Percentiles rank a stretch among this genome's conserved stretches.
Conservation (phyloP, 805 yeast genomes). For the Ogataea pini region DNA sequence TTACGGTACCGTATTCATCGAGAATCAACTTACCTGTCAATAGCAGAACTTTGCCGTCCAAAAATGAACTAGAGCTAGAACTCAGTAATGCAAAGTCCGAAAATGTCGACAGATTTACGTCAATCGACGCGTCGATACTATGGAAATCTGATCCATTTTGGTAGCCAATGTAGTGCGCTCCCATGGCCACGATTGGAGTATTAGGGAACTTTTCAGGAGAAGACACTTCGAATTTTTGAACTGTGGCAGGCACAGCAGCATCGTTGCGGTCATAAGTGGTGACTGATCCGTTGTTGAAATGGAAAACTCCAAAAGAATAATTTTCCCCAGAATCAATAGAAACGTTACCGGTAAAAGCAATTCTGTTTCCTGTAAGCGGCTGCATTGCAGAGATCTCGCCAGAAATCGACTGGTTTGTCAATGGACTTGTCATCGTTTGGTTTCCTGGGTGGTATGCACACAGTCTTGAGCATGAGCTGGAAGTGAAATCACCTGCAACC, state of each 20-base stretch:
- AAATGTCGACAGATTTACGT: conserved; percentile 37
- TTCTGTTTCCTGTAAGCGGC: conserved; percentile 41
- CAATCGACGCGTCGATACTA: conserved; percentile 38
- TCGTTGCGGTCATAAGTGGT: conserved; percentile 13
- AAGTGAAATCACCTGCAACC: conserved; percentile 73
- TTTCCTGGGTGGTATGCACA: conserved; percentile 63
- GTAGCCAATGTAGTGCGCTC: conserved; percentile 40
- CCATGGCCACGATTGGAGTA: conserved; percentile 45
- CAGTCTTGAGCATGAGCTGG: conserved; percentile 52
- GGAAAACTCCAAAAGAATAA: conserved; percentile 52
- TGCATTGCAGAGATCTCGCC: conserved; percentile 60
- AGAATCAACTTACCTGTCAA: conserved; percentile 59
- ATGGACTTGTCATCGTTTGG: conserved; percentile 54
- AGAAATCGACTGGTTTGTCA: conserved; percentile 29
- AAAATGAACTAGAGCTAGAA: conserved; percentile 41
- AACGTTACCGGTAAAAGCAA: conserved; percentile 55
- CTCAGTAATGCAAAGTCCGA: conserved; percentile 39
- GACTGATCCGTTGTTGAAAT: conserved; percentile 45
- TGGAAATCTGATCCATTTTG: conserved; percentile 53
- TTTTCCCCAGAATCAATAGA: conserved; percentile 30
- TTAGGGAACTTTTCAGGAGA: conserved; percentile 26
- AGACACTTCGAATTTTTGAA: conserved; percentile 27
- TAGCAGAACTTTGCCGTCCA: conserved; percentile 47
- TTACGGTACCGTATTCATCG: conserved; percentile 52
- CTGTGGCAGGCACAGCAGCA: conserved; percentile 32